Evolutionary conservation across 768 basidiomycete species (phyloP).

Genomic region (Mycena crocata): DNA sequence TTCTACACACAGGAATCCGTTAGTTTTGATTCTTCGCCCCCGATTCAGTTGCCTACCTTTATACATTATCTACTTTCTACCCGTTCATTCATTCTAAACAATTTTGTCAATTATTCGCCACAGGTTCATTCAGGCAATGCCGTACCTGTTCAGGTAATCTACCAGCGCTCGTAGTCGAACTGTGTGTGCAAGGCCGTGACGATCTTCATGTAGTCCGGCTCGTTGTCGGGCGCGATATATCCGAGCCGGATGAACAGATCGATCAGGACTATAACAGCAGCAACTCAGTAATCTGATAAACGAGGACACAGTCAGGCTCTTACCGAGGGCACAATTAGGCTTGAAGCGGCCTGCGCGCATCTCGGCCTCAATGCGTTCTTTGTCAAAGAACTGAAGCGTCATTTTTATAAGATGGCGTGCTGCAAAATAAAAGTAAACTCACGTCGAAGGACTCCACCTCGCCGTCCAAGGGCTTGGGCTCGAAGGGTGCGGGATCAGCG

Average conservation of each 20-base stretch:
- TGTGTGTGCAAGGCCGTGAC: slow-evolving; percentile 77
- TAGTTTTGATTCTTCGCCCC: too few relatives aligned
- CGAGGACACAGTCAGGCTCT: slow-evolving; percentile 37
- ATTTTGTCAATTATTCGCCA: too few relatives aligned
- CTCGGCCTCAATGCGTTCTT: slow-evolving; percentile 69
- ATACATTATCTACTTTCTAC: too few relatives aligned
- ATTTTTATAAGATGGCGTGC: background rate
- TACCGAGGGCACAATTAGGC: slow-evolving; percentile 90
- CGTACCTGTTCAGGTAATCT: too few relatives aligned
- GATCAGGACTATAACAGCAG: slow-evolving; percentile 90
- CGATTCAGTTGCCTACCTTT: too few relatives aligned
- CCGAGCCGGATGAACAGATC: slow-evolving; percentile 93
- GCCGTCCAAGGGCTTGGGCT: slow-evolving; percentile 85
- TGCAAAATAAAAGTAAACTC: slow-evolving; percentile 27
- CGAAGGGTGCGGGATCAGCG: slow-evolving; percentile 59
- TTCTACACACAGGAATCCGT: too few relatives aligned
- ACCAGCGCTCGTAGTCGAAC: slow-evolving; percentile 74
- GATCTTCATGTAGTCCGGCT: slow-evolving; percentile 85
- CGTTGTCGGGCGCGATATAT: slow-evolving; percentile 87
- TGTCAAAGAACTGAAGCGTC: slow-evolving; percentile 66
- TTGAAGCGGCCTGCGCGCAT: slow-evolving; percentile 87
- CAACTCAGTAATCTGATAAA: background rate
- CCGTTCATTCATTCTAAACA: too few relatives aligned
- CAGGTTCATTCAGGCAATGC: too few relatives aligned
- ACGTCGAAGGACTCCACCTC: slow-evolving; percentile 97